Evolutionary conservation across 441 rosid species (phyloP).

Genomic region (Gossypium aridum): DNA sequence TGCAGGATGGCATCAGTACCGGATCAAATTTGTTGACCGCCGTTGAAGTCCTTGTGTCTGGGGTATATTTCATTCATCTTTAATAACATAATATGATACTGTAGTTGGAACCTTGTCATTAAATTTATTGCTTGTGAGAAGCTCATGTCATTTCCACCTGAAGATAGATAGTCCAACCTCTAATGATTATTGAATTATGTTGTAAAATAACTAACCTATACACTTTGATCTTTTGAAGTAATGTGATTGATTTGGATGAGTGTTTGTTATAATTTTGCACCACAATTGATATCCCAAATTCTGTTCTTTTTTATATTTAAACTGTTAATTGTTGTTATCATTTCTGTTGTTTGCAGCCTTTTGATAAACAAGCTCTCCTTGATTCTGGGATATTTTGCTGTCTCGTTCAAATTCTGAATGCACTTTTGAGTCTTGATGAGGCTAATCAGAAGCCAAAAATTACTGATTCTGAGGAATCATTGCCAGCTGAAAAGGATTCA

Average conservation of each 20-base stretch:
- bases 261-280: neutral
- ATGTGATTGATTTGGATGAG: neutral
- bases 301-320: constrained; percentile 3
- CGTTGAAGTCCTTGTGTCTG: constrained; percentile 90
- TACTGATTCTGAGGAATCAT: constrained; percentile 29
- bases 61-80: constrained; percentile 51
- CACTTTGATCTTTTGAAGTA: neutral
- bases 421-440: constrained; percentile 61
- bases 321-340: constrained; percentile 5
- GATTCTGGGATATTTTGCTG: constrained; percentile 99
- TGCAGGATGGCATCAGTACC: constrained; percentile 82
- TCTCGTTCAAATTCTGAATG: constrained; percentile 78
- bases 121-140: constrained; percentile 6
- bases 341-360: constrained; percentile 52
- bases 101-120: neutral
- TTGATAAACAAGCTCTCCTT: constrained; percentile 91
- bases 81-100: constrained; percentile 6
- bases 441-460: constrained; percentile 29
- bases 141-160: neutral
- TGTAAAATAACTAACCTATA: neutral
- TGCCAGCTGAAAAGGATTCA: constrained; percentile 37
- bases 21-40: constrained; percentile 94
- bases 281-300: neutral
- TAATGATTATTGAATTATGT: neutral
- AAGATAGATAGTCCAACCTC: neutral